phyloP scores from a whole-genome alignment of 495 filamentous ascomycete species.

The Daldinia caldariorum region DNA sequence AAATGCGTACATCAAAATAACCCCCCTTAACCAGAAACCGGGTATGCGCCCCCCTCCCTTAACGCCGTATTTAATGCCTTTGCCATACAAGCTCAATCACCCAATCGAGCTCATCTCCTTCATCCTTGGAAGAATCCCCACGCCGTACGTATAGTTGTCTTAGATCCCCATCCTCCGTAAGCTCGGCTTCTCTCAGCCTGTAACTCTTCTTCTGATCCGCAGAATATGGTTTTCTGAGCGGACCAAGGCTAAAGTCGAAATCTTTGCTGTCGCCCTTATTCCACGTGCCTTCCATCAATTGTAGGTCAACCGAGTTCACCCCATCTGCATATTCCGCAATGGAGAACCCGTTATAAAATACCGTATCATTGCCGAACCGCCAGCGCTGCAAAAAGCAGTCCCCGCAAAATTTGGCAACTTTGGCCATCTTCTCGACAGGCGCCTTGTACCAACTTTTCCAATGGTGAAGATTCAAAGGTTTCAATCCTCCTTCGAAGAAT shows the following conservation, averaged over 20 bases:
- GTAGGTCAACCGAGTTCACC: constrained; percentile 60
- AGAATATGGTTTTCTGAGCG: constrained; percentile 52
- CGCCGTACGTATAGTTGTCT: constrained; percentile 40
- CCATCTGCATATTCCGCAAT: constrained; percentile 65
- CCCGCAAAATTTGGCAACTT: constrained; percentile 64
- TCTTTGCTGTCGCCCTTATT: constrained; percentile 55
- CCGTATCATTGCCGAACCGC: constrained; percentile 66
- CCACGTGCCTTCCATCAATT: constrained; percentile 70
- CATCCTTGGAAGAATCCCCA: constrained; percentile 33
- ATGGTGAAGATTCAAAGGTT: constrained; percentile 70
- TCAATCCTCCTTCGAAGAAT: constrained; percentile 69
- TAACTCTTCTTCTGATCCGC: constrained; percentile 52
- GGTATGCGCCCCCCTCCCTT: constrained; percentile 1
- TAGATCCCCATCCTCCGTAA: constrained; percentile 36
- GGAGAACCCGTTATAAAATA: constrained; percentile 72
- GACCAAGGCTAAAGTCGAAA: constrained; percentile 64
- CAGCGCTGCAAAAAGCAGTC: constrained; percentile 71
- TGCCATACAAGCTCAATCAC: constrained; percentile 46
- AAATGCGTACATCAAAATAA: neutral
- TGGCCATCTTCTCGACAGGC: constrained; percentile 68
- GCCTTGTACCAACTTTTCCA: constrained; percentile 65
- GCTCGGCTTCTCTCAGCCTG: constrained; percentile 39
- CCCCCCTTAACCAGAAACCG: neutral
- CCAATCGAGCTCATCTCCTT: constrained; percentile 40
- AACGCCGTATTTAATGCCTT: constrained; percentile 37